phyloP scores from a whole-genome alignment of 768 basidiomycete species.

The Lactarius indigo region DNA sequence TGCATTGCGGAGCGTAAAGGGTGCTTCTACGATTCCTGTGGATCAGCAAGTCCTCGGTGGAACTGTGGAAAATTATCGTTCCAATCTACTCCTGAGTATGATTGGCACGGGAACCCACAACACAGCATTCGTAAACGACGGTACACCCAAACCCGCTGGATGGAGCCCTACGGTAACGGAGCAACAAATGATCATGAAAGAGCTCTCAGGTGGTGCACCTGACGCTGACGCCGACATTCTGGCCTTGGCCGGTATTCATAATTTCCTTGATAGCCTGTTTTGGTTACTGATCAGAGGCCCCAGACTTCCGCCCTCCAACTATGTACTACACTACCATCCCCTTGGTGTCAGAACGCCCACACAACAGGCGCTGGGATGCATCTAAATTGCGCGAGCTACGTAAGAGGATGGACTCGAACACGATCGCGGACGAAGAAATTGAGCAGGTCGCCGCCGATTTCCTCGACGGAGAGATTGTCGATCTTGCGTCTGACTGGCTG shows the following conservation, averaged over 20 bases:
- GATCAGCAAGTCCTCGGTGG: conserved; percentile 93
- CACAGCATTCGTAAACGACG: conserved; percentile 52
- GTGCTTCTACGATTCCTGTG: conserved; percentile 86
- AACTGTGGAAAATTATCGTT: conserved; percentile 91
- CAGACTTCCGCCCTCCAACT: conserved; percentile 88
- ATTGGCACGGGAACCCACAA: conserved; percentile 72
- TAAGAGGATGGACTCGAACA: conserved; percentile 89
- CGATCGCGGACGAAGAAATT: conserved; percentile 78
- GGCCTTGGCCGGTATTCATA: conserved; percentile 69
- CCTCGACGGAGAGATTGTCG: conserved; percentile 91
- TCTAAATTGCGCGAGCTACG: conserved; percentile 91
- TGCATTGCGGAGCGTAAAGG: conserved; percentile 82
- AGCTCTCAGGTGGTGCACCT: conserved; percentile 70
- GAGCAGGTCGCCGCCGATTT: conserved; percentile 89
- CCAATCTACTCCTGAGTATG: conserved; percentile 86
- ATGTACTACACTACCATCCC: conserved; percentile 98
- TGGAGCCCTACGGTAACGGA: conserved; percentile 79
- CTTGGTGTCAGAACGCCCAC: conserved; percentile 75
- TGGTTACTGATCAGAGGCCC: conserved; percentile 7
- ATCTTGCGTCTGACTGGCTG: conserved; percentile 95
- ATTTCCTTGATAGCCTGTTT: neutral
- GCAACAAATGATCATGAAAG: conserved; percentile 96
- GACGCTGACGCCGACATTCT: conserved; percentile 85
- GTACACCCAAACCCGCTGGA: conserved; percentile 56
- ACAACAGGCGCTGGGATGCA: conserved; percentile 90